phyloP scores from a whole-genome alignment of 1,284 basidiomycete species.

The Inonotus obliquus region DNA sequence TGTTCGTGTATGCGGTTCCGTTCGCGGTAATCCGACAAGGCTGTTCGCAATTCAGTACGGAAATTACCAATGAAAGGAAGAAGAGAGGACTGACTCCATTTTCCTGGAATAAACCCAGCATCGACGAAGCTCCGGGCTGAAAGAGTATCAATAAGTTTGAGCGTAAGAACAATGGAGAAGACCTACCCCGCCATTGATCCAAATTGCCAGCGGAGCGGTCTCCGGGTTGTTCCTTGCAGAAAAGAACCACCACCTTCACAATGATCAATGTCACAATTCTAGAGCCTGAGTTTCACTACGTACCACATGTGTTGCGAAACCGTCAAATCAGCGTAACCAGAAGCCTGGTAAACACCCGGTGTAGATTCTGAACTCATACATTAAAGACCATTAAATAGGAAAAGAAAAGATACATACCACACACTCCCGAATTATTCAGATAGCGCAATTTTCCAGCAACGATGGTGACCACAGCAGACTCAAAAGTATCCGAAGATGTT shows the following conservation, averaged over 20 bases:
- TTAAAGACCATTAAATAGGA: neutral
- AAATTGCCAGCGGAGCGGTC: slow-evolving; percentile 54
- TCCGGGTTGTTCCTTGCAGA: slow-evolving; percentile 52
- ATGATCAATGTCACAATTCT: slow-evolving; percentile 8
- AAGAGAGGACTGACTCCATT: slow-evolving; percentile 32
- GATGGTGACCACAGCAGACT: too few relatives aligned
- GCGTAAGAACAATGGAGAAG: neutral
- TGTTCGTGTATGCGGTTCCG: slow-evolving; percentile 44
- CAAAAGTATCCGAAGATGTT: too few relatives aligned
- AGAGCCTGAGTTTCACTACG: slow-evolving; percentile 16
- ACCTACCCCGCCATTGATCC: slow-evolving; percentile 63
- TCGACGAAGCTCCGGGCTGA: slow-evolving; percentile 60
- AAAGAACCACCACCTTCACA: slow-evolving; percentile 63
- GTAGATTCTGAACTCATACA: slow-evolving; percentile 41
- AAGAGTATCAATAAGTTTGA: neutral
- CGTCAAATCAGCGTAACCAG: slow-evolving; percentile 56
- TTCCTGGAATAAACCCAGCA: slow-evolving; percentile 67
- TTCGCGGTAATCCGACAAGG: slow-evolving; percentile 63
- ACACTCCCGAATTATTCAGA: slow-evolving; percentile 21
- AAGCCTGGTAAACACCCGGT: slow-evolving; percentile 50
- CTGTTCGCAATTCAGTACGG: neutral
- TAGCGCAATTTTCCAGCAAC: slow-evolving; percentile 19
- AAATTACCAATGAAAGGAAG: neutral
- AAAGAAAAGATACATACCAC: slow-evolving; percentile 13
- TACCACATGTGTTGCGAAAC: slow-evolving; percentile 52